These are phyloP conservation scores for Ophiostoma fasciatum DNA, from an alignment of 2,329 filamentous ascomycete species.

Conservation along the genomic window DNA sequence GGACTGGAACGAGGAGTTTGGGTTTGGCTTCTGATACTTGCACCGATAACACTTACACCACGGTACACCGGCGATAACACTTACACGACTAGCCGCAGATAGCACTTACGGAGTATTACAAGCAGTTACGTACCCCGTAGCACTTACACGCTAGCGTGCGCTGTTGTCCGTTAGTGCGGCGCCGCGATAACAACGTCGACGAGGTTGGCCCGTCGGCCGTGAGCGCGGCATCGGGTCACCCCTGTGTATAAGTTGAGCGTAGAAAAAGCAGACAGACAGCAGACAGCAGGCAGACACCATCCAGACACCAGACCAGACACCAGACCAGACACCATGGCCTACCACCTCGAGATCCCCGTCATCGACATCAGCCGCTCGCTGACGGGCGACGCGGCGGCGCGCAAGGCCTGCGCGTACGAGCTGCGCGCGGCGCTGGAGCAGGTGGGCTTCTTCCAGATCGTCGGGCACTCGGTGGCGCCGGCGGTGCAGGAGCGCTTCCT, in stretches of 20 bases:
- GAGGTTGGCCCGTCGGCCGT: too few species aligned
- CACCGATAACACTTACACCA: background rate
- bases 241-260: too few species aligned
- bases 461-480: constrained; percentile 18
- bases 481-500: constrained; percentile 16
- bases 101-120: too few species aligned
- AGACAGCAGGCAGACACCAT: too few species aligned
- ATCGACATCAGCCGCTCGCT: constrained; percentile 17
- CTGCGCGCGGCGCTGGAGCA: constrained; percentile 11
- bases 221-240: too few species aligned
- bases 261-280: too few species aligned
- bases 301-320: too few species aligned
- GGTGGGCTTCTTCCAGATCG: constrained; percentile 23
- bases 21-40: too few species aligned
- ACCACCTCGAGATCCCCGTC: constrained; percentile 13
- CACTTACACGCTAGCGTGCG: background rate
- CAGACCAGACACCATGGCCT: constrained; percentile 1
- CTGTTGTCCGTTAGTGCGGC: background rate
- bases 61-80: background rate
- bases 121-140: too few species aligned
- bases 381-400: constrained; percentile 11
- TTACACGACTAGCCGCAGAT: too few species aligned
- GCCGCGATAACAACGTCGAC: too few species aligned
- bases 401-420: background rate
- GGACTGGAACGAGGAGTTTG: constrained; percentile 5